Evolutionary conservation across 129 eudicot species (phyloP).

Genomic region (Escallonia rubra): DNA sequence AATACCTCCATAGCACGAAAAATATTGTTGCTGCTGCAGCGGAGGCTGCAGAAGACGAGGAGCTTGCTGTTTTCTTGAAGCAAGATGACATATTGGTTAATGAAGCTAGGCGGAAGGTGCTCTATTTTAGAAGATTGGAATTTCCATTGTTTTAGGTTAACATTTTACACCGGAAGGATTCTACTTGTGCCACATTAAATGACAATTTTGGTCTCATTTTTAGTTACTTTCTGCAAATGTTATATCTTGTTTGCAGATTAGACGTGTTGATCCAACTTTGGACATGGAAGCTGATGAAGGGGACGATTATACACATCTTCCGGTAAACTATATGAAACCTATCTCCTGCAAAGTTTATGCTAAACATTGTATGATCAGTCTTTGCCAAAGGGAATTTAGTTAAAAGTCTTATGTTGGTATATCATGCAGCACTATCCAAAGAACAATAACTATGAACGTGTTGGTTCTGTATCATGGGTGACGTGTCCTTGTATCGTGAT

Average conservation of each 20-base stretch:
- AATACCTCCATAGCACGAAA: slow-evolving; percentile 95
- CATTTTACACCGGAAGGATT: slow-evolving; percentile 3
- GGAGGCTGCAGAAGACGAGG: slow-evolving; percentile 99
- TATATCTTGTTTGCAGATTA: slow-evolving; percentile 56
- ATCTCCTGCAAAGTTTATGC: background rate
- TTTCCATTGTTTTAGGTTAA: background rate
- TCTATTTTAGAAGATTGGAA: slow-evolving; percentile 10
- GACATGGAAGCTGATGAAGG: slow-evolving; percentile 99
- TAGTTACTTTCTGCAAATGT: slow-evolving; percentile 2
- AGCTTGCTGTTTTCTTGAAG: slow-evolving; percentile 85
- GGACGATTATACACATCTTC: slow-evolving; percentile 92
- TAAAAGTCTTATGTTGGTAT: background rate
- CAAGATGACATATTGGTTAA: slow-evolving; percentile 84
- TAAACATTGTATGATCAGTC: slow-evolving; percentile 6
- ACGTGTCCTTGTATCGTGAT: background rate
- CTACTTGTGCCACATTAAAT: background rate
- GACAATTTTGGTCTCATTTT: background rate
- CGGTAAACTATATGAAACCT: slow-evolving; percentile 51
- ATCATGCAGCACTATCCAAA: background rate
- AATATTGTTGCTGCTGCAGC: slow-evolving; percentile 98
- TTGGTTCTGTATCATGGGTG: background rate
- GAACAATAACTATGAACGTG: background rate
- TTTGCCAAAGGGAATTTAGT: background rate
- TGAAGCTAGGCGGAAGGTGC: slow-evolving; percentile 88
- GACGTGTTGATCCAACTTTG: slow-evolving; percentile 92